Percentiles rank a stretch among this genome's conserved stretches.
Evolutionary conservation across 805 yeast genomes (phyloP).

Genomic region (Wickerhamomyces mucosus): DNA sequence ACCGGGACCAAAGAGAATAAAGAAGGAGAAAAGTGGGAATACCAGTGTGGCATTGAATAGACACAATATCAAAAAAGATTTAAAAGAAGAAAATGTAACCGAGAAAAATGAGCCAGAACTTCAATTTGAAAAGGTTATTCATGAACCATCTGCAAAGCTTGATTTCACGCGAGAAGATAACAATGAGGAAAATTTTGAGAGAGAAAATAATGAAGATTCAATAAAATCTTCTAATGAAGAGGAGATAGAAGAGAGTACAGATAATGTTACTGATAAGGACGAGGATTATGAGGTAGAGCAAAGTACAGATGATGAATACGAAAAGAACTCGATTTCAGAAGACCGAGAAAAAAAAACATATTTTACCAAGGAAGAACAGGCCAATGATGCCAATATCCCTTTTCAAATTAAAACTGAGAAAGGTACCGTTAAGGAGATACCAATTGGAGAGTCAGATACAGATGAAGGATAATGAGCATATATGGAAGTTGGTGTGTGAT

Average conservation of each 20-base stretch:
- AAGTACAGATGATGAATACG: slow-evolving; percentile 6
- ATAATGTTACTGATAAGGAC: slow-evolving; percentile 2
- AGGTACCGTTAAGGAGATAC: not conserved
- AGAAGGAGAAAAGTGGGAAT: slow-evolving; percentile 1
- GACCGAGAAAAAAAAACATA: slow-evolving; percentile 2
- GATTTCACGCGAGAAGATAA: not conserved
- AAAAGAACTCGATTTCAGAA: slow-evolving; percentile 5
- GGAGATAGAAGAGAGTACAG: slow-evolving; percentile 1
- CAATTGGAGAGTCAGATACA: slow-evolving; percentile 3
- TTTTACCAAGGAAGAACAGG: slow-evolving; percentile 1
- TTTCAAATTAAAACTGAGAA: slow-evolving; percentile 6
- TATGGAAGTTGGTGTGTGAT: too few relatives aligned
- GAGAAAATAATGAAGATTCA: not conserved
- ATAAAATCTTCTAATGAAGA: not conserved
- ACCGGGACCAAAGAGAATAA: slow-evolving; percentile 1
- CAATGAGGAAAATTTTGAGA: not conserved
- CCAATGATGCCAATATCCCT: too few relatives aligned
- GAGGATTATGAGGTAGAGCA: too few relatives aligned
- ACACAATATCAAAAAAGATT: slow-evolving; percentile 2
- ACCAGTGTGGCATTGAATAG: too few relatives aligned
- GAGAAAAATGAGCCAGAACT: slow-evolving; percentile 1
- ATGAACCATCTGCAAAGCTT: not conserved
- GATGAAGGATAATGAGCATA: slow-evolving; percentile 3
- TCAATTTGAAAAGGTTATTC: not conserved
- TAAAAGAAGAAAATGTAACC: slow-evolving; percentile 1